Conservation (phyloP, 192 early-diverging fungal species). For the Rhizophagus prolifer region DNA sequence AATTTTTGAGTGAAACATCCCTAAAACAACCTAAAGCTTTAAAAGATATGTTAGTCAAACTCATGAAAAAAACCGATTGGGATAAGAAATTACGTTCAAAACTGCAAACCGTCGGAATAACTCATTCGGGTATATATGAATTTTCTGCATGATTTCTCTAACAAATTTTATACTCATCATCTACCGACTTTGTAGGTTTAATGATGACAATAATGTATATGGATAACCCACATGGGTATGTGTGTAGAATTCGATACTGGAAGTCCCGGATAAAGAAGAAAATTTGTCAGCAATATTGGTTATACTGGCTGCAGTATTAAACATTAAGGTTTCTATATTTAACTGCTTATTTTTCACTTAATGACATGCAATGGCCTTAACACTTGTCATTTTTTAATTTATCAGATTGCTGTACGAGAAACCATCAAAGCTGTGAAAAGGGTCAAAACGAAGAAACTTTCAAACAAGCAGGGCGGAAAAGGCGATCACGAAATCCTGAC, state of each 20-base stretch:
- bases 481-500: neutral
- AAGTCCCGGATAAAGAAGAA: constrained; percentile 16
- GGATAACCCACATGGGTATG: constrained; percentile 22
- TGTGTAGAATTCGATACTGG: neutral
- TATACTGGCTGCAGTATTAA: constrained; percentile 12
- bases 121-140: constrained; percentile 16
- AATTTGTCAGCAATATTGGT: constrained; percentile 15
- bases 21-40: constrained; percentile 16
- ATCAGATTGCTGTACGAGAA: neutral
- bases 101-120: constrained; percentile 10
- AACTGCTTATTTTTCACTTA: neutral
- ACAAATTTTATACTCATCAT: constrained; percentile 13
- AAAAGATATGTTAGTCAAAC: constrained; percentile 30
- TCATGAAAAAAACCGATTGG: constrained; percentile 29
- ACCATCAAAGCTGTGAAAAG: neutral
- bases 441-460: neutral
- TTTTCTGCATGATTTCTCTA: constrained; percentile 17
- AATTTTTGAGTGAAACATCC: constrained; percentile 22
- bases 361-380: neutral
- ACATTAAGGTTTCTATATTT: constrained; percentile 20
- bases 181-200: constrained; percentile 12
- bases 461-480: neutral
- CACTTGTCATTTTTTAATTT: constrained; percentile 12
- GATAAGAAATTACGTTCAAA: constrained; percentile 14
- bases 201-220: constrained; percentile 24